A percentile compares a stretch with the other conserved stretches of the same genome.
Conservation (phyloP, 2,329 filamentous ascomycete genomes). For the Paraphoma sp. region DNA sequence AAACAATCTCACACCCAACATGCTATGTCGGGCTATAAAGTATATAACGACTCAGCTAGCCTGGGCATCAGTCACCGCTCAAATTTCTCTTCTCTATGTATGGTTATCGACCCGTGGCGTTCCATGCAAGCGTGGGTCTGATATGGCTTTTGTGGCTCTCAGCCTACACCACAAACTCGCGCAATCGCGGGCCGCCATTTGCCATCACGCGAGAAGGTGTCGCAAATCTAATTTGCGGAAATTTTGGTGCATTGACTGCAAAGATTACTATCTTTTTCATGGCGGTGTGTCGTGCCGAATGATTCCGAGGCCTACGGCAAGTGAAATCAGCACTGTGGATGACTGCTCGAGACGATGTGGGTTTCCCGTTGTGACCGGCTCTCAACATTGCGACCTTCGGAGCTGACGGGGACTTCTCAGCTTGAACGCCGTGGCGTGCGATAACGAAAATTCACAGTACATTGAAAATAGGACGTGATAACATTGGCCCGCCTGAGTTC, state of each 20-base stretch:
- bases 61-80: not conserved
- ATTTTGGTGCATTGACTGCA: not conserved
- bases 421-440: constrained; percentile 6
- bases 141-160: not conserved
- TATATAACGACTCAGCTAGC: not conserved
- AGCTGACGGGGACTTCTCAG: not conserved
- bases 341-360: not conserved
- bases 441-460: constrained; percentile 3
- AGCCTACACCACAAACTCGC: not conserved
- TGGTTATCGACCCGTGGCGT: not conserved
- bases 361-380: not conserved
- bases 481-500: not conserved
- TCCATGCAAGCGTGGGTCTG: not conserved
- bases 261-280: not conserved
- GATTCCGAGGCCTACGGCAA: not conserved
- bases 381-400: not conserved
- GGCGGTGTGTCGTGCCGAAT: not conserved
- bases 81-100: not conserved
- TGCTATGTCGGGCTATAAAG: not conserved
- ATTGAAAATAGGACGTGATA: not conserved
- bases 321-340: too few relatives aligned
- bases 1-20: not conserved
- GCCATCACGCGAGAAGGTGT: not conserved
- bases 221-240: not conserved
- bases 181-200: not conserved